Base-by-base conservation (phyloP, 805 yeast species). In the Clavispora asparagi region DNA sequence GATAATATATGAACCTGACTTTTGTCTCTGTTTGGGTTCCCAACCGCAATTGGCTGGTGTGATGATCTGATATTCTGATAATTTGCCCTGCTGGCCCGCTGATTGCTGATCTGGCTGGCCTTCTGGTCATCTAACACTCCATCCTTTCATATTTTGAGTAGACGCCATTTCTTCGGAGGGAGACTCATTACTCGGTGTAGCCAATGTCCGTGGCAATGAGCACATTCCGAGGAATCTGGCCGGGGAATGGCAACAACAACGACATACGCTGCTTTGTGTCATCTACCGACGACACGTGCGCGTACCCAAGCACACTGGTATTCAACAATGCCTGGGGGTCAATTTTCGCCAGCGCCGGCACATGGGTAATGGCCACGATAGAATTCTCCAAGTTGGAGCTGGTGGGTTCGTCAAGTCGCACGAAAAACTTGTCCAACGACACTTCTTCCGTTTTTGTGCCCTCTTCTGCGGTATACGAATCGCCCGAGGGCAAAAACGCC, bases 171-270 rank as follows among this genome's bases (percentile, higher is more conserved):
- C 23, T 19, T 5, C 23, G 23, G 23, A 4, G 23, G 23, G 5
- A 19, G 29, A 11, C 29, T 27, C 29, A 1, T 27, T 63, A 92
- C 68, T 94, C 99, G 42, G 83, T 79, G 63, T 88, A 94, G 54
- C 95, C 83, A 55, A 81, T 82, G 35, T 81, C 79, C 1, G 97
- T 95, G 41, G 91, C 67, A 3, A 94, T 62, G 57, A 88, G 72
- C 2, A 86, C 82, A 51, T 82, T 79, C 25, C 82, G 74, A 0
- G 99, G 99, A 23, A 91, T 68, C 36, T 83, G 68, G 1, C 96
- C 95, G 2, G 96, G 97, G 6, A 88, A 85, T 0, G 99, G 98
- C 50, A 90, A 72, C 50, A 92, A 70, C 8, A 94, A 73, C 57
- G 83, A 83, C 45, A 87, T 59, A 54, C 79, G 84, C 13, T 78